phyloP scores from a whole-genome alignment of 495 filamentous ascomycete genomes.

The Tuber microsphaerosporum region DNA sequence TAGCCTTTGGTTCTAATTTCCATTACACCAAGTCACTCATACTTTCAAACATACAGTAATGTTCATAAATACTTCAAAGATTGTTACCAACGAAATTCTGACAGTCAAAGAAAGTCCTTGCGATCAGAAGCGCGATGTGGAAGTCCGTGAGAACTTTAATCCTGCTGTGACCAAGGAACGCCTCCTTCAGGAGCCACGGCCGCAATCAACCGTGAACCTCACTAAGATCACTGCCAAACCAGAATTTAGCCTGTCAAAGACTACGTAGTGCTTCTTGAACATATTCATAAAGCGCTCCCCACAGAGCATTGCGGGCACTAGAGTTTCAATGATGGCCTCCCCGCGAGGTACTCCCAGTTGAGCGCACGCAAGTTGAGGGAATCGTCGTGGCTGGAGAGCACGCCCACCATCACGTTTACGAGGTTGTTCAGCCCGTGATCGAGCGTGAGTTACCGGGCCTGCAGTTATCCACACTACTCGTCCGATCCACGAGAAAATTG shows the following conservation, averaged over 20 bases:
- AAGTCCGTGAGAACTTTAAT: slow-evolving; percentile 47
- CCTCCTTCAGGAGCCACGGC: slow-evolving; percentile 48
- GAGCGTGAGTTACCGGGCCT: slow-evolving; percentile 61
- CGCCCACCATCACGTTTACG: slow-evolving; percentile 57
- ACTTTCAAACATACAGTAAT: no score
- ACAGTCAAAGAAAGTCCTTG: slow-evolving; percentile 18
- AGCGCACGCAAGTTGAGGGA: slow-evolving; percentile 46
- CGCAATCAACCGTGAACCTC: slow-evolving; percentile 54
- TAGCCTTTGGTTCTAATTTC: slow-evolving; percentile 1
- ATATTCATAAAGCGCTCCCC: slow-evolving; percentile 47
- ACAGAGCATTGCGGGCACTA: slow-evolving; percentile 53
- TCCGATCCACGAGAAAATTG: slow-evolving; percentile 60
- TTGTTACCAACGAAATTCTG: neutral
- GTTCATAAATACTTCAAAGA: neutral
- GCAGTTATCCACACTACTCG: slow-evolving; percentile 61
- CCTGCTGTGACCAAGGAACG: slow-evolving; percentile 55
- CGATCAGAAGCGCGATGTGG: slow-evolving; percentile 35
- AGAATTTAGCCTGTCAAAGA: slow-evolving; percentile 51
- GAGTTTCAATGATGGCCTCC: slow-evolving; percentile 51
- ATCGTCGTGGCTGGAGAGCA: slow-evolving; percentile 55
- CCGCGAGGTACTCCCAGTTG: slow-evolving; percentile 46
- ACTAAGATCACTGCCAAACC: slow-evolving; percentile 55
- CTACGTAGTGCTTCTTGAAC: slow-evolving; percentile 48
- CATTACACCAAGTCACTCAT: neutral
- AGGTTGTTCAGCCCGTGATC: slow-evolving; percentile 60